phyloP scores from a whole-genome alignment of 257 asterid genomes.

The Gentiana macrophylla region DNA sequence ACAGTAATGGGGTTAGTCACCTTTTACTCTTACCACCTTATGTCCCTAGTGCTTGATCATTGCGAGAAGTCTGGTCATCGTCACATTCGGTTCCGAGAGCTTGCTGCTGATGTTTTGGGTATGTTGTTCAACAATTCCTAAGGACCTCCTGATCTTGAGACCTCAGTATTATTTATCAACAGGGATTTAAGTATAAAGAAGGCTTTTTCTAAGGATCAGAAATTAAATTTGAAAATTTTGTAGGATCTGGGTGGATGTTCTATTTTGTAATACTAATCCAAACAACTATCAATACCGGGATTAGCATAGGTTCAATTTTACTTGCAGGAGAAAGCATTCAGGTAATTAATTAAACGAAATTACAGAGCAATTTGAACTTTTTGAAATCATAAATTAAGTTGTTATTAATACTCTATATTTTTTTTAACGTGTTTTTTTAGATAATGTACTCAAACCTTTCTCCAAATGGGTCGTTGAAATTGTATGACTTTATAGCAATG shows the following conservation, averaged over 20 bases:
- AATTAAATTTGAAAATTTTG: background rate
- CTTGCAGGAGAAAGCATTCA: constrained; percentile 91
- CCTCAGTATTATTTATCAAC: too few species aligned
- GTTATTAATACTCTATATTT: too few species aligned
- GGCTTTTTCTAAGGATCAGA: too few species aligned
- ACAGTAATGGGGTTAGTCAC: constrained; percentile 84
- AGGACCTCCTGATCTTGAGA: too few species aligned
- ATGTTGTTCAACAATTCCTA: too few species aligned
- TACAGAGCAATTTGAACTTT: too few species aligned
- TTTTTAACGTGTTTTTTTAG: constrained; percentile 8
- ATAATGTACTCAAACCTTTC: constrained; percentile 72
- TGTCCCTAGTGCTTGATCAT: constrained; percentile 95
- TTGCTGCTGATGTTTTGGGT: constrained; percentile 95
- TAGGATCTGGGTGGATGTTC: constrained; percentile 94
- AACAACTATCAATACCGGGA: constrained; percentile 82
- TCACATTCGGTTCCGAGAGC: constrained; percentile 92
- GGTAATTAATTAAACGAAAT: constrained; percentile 22
- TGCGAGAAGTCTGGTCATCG: constrained; percentile 94
- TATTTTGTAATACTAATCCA: constrained; percentile 83
- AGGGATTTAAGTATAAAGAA: too few species aligned
- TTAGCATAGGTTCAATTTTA: constrained; percentile 71
- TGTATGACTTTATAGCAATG: constrained; percentile 82
- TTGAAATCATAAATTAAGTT: too few species aligned
- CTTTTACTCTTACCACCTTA: constrained; percentile 80
- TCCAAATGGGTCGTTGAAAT: constrained; percentile 59